Conservation (phyloP, 495 filamentous ascomycete species). For the Hypoxylon lienhwacheense region DNA sequence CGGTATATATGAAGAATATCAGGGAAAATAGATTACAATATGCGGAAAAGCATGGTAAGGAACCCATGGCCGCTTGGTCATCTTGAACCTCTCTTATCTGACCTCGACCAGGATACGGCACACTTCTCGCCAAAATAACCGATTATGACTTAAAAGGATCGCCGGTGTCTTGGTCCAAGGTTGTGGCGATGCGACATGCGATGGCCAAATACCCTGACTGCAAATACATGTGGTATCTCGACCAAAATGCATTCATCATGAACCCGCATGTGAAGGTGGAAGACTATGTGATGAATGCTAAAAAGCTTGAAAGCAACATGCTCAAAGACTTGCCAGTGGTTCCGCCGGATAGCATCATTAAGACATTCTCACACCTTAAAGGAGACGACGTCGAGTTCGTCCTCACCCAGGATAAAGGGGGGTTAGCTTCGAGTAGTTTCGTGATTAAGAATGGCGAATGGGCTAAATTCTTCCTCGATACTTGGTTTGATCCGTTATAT, state of each 20-base stretch:
- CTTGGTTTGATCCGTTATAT: slow-evolving; percentile 95
- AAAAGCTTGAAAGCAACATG: slow-evolving; percentile 76
- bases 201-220: slow-evolving; percentile 74
- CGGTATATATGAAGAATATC: slow-evolving; percentile 68
- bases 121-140: slow-evolving; percentile 72
- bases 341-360: slow-evolving; percentile 93
- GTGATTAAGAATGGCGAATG: slow-evolving; percentile 83
- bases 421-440: slow-evolving; percentile 75
- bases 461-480: slow-evolving; percentile 88
- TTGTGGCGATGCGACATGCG: slow-evolving; percentile 88
- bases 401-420: slow-evolving; percentile 80
- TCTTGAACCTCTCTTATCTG: slow-evolving; percentile 7
- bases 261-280: slow-evolving; percentile 70
- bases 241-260: slow-evolving; percentile 85
- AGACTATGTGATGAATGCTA: slow-evolving; percentile 66
- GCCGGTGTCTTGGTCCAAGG: slow-evolving; percentile 72
- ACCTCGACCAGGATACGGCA: slow-evolving; percentile 69
- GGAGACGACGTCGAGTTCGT: slow-evolving; percentile 79
- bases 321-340: slow-evolving; percentile 83
- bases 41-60: slow-evolving; percentile 82
- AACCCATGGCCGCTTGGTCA: not conserved
- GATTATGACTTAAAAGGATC: slow-evolving; percentile 75
- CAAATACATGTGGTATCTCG: slow-evolving; percentile 82
- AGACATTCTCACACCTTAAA: slow-evolving; percentile 81
- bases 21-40: slow-evolving; percentile 84